phyloP scores from a whole-genome alignment of 2,329 filamentous ascomycete genomes.

The Fusarium cicatricum region DNA sequence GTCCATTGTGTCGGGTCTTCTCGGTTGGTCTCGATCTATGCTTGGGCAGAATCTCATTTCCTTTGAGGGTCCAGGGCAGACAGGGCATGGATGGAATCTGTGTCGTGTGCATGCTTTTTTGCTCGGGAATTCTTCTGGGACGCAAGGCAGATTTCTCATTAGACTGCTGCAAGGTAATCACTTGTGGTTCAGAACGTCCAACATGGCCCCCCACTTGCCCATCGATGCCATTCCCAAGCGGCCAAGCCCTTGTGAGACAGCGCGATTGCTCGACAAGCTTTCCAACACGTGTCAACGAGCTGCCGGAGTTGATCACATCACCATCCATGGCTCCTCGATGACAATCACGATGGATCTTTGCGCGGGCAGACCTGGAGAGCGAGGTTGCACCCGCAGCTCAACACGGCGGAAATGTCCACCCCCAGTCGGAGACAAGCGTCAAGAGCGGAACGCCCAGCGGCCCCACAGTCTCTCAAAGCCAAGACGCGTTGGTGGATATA shows the following conservation, averaged over 20 bases:
- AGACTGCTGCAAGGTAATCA: conserved; percentile 10
- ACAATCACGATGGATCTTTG: conserved; percentile 2
- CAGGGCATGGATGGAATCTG: neutral
- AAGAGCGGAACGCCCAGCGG: conserved; percentile 32
- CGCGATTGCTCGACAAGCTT: conserved; percentile 20
- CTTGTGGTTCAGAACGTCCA: neutral
- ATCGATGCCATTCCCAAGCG: conserved; percentile 1
- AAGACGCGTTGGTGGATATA: conserved; percentile 18
- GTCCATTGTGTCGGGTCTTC: conserved; percentile 28
- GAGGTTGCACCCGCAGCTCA: neutral
- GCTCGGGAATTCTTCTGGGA: neutral
- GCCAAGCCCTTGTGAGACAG: conserved; percentile 23
- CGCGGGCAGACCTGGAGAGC: neutral
- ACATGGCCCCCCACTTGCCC: neutral
- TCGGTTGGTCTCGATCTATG: conserved; percentile 21
- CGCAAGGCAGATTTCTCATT: neutral
- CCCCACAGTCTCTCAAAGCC: conserved; percentile 28
- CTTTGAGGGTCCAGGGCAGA: conserved; percentile 1
- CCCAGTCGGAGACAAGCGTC: neutral
- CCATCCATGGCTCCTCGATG: too few species aligned
- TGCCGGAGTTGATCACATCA: neutral
- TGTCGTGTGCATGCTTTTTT: conserved; percentile 6
- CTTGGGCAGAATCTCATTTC: conserved; percentile 7
- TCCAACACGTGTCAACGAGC: conserved; percentile 10
- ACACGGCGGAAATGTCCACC: conserved; percentile 20